Evolutionary conservation across 2,329 filamentous ascomycete species (phyloP).

Genomic region (Ceratocystis alfenasii): DNA sequence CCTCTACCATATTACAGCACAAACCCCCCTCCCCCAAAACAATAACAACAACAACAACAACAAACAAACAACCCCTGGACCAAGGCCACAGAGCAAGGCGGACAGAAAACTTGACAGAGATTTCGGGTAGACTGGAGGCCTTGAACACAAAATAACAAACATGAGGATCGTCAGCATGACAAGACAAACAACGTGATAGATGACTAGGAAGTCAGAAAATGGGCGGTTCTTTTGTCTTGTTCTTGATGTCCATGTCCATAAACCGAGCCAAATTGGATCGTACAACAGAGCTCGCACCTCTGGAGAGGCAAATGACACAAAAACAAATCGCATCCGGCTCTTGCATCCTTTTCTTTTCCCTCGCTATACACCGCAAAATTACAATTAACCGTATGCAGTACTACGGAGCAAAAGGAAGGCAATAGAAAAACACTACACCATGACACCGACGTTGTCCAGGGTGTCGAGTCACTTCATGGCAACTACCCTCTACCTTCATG

Average conservation of each 20-base stretch:
- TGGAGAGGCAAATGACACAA: too few relatives aligned
- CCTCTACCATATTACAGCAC: not conserved
- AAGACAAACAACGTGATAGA: constrained; percentile 5
- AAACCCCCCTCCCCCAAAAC: not conserved
- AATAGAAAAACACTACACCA: not conserved
- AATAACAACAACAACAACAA: too few relatives aligned
- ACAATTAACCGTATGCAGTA: not conserved
- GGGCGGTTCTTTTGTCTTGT: not conserved
- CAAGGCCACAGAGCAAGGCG: too few relatives aligned
- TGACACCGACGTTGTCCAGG: not conserved
- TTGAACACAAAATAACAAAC: not conserved
- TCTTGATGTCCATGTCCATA: too few relatives aligned
- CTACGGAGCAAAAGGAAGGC: not conserved
- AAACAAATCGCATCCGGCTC: not conserved
- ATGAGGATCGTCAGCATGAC: not conserved
- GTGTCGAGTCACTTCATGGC: not conserved
- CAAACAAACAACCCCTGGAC: too few relatives aligned
- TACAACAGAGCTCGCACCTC: too few relatives aligned
- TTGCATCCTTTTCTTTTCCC: not conserved
- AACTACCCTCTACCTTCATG: not conserved
- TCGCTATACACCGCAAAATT: not conserved
- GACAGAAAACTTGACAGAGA: not conserved
- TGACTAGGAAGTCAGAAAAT: not conserved
- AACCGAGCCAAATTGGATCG: too few relatives aligned
- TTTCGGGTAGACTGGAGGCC: too few relatives aligned